Conservation (phyloP, 371 early-diverging fungal genomes). For the Basidiobolus heterosporus region DNA sequence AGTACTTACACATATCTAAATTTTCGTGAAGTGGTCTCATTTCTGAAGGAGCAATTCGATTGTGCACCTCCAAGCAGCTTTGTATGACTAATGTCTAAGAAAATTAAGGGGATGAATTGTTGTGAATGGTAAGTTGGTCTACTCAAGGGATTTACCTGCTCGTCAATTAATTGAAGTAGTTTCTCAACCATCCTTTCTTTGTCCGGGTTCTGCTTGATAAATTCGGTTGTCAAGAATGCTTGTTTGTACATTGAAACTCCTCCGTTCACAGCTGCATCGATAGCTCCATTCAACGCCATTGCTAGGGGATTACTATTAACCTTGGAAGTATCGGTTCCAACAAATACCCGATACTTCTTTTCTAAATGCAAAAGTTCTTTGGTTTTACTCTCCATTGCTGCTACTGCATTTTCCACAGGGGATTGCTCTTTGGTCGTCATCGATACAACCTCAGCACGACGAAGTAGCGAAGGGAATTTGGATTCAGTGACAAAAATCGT, state of each 20-base stretch:
- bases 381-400: constrained; percentile 50
- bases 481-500: constrained; percentile 45
- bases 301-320: constrained; percentile 55
- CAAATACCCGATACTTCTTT: constrained; percentile 24
- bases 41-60: constrained; percentile 33
- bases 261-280: constrained; percentile 77
- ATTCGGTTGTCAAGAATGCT: constrained; percentile 40
- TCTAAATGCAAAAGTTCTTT: constrained; percentile 35
- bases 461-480: constrained; percentile 44
- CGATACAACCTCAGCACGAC: constrained; percentile 35
- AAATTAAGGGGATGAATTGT: background rate
- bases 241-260: constrained; percentile 58
- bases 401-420: constrained; percentile 66
- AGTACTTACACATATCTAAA: constrained; percentile 35
- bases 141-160: constrained; percentile 26
- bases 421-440: constrained; percentile 31
- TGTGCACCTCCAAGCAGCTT: constrained; percentile 44
- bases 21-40: constrained; percentile 64
- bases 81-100: constrained; percentile 38
- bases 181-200: constrained; percentile 24
- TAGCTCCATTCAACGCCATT: constrained; percentile 66
- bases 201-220: constrained; percentile 22
- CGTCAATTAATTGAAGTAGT: constrained; percentile 38
- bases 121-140: background rate
- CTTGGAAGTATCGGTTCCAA: constrained; percentile 7